Evolutionary conservation across 2,329 filamentous ascomycete species (phyloP).

Genomic region (Fusarium nelsonii): DNA sequence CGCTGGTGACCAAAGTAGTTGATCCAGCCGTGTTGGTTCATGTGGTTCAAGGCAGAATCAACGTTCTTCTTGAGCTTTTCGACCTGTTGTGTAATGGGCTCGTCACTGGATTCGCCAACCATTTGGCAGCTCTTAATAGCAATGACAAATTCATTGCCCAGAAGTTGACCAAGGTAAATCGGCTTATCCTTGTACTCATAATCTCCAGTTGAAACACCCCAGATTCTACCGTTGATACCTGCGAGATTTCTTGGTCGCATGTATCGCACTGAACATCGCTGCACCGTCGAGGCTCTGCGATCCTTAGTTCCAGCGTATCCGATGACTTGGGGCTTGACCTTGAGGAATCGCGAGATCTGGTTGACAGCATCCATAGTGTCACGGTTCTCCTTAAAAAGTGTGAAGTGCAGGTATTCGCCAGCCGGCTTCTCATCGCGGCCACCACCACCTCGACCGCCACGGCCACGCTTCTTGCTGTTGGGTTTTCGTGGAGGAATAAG

Average conservation of each 20-base stretch:
- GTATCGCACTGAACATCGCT: conserved; percentile 76
- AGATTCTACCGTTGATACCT: conserved; percentile 72
- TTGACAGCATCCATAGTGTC: conserved; percentile 93
- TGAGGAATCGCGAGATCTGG: conserved; percentile 79
- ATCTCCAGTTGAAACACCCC: conserved; percentile 78
- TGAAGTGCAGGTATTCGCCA: conserved; percentile 90
- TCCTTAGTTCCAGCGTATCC: conserved; percentile 89
- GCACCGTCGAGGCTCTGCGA: conserved; percentile 85
- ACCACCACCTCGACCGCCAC: conserved; percentile 42
- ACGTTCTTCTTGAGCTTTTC: conserved; percentile 56
- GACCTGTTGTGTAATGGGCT: conserved; percentile 48
- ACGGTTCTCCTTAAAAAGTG: conserved; percentile 95
- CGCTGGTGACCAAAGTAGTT: conserved; percentile 99
- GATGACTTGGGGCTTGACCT: conserved; percentile 80
- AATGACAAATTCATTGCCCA: conserved; percentile 93
- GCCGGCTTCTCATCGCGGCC: conserved; percentile 51
- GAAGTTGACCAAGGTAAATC: conserved; percentile 84
- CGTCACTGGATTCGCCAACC: conserved; percentile 51
- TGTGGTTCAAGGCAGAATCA: conserved; percentile 71
- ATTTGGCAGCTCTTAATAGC: conserved; percentile 88
- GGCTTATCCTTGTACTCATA: conserved; percentile 80
- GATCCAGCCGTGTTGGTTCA: conserved; percentile 84
- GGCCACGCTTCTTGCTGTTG: conserved; percentile 48
- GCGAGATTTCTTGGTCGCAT: conserved; percentile 70
- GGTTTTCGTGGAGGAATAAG: conserved; percentile 65